These are phyloP conservation scores for Mycena rebaudengoi DNA, from an alignment of 768 basidiomycete species.

Conservation along the genomic window DNA sequence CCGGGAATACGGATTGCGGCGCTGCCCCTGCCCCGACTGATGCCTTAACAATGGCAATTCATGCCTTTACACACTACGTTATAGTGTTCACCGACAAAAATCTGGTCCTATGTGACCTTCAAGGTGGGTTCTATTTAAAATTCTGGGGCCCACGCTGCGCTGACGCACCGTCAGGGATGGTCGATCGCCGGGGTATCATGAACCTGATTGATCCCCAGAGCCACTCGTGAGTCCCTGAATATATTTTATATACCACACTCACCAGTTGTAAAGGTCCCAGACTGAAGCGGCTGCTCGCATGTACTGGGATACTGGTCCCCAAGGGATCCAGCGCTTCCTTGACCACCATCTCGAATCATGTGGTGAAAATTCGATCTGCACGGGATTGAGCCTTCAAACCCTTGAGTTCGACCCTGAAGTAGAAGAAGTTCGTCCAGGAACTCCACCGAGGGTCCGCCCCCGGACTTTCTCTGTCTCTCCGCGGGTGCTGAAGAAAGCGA, in stretches of 20 bases:
- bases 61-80: slow-evolving; percentile 29
- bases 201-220: slow-evolving; percentile 4
- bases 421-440: background rate
- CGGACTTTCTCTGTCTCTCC: background rate
- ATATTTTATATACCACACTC: no score
- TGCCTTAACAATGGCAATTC: slow-evolving; percentile 21
- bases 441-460: background rate
- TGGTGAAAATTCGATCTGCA: background rate
- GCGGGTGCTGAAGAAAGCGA: background rate
- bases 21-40: slow-evolving; percentile 16
- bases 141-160: background rate
- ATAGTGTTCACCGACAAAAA: slow-evolving; percentile 4
- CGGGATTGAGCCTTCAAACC: background rate
- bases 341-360: slow-evolving; percentile 2
- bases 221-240: background rate
- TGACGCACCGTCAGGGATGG: background rate
- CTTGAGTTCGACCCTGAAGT: background rate
- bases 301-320: slow-evolving; percentile 11
- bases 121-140: background rate
- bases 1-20: slow-evolving; percentile 27
- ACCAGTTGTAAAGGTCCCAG: background rate
- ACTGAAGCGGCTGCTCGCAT: background rate
- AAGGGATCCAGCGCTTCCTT: background rate
- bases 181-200: background rate
- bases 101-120: slow-evolving; percentile 15